Evolutionary conservation across 176 grass and related monocot genomes (phyloP).

Genomic region (Elymus sibiricus): DNA sequence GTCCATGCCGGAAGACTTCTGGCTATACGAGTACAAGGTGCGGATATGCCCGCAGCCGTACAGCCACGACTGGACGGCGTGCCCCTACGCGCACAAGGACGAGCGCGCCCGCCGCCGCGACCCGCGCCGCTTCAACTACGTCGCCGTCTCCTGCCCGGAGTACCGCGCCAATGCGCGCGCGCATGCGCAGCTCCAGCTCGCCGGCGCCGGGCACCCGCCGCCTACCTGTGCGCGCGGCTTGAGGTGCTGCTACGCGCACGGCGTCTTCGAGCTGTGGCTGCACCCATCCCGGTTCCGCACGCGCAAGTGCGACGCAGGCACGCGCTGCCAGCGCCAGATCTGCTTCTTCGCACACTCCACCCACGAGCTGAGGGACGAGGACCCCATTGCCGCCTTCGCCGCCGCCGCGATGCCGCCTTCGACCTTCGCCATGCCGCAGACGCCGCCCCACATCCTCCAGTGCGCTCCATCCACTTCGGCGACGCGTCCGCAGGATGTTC

Average conservation of each 20-base stretch:
- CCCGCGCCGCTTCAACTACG: constrained; percentile 35
- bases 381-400: background rate
- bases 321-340: constrained; percentile 7
- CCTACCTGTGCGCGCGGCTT: constrained; percentile 12
- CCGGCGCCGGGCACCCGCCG: background rate
- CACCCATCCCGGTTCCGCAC: constrained; percentile 50
- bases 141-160: constrained; percentile 33
- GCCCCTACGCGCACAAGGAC: constrained; percentile 56
- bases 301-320: constrained; percentile 26
- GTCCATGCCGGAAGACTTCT: constrained; percentile 45
- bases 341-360: constrained; percentile 56
- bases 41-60: constrained; percentile 19
- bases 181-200: background rate
- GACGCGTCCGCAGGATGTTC: background rate
- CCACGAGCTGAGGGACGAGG: constrained; percentile 12
- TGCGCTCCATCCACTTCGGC: background rate
- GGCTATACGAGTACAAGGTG: constrained; percentile 71
- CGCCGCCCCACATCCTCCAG: background rate
- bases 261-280: constrained; percentile 49
- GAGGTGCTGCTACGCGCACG: constrained; percentile 37
- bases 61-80: constrained; percentile 48
- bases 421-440: background rate
- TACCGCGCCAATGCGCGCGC: background rate
- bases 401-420: too few relatives aligned
- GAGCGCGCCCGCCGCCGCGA: constrained; percentile 54